Percentiles rank a stretch among this genome's conserved stretches.
These are phyloP conservation scores for Ziziphus jujuba DNA, from an alignment of 306 rosid species.

Conservation along the genomic window DNA sequence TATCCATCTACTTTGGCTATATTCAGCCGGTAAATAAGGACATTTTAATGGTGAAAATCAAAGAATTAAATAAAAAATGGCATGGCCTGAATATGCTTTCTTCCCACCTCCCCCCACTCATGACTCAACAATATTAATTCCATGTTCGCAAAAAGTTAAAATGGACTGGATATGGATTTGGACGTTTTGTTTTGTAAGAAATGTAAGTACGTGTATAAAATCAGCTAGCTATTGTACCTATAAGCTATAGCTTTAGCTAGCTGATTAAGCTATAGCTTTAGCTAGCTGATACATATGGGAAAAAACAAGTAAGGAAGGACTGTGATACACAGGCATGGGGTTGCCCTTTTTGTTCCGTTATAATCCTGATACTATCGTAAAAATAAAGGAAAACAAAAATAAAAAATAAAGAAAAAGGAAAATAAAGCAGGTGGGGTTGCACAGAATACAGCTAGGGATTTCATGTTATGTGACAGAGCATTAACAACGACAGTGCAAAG, in stretches of 20 bases:
- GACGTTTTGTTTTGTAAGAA: neutral
- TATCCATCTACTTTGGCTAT: neutral
- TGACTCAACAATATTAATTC: slow-evolving; percentile 38
- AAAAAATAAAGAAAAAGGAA: neutral
- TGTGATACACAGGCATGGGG: slow-evolving; percentile 1
- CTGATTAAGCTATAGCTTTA: too few relatives aligned
- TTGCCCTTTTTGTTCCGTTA: slow-evolving; percentile 20
- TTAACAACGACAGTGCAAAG: slow-evolving; percentile 48
- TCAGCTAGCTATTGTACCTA: too few relatives aligned
- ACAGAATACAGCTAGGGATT: slow-evolving; percentile 1
- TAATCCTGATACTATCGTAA: neutral
- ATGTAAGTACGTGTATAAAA: too few relatives aligned
- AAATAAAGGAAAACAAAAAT: neutral
- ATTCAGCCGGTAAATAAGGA: neutral
- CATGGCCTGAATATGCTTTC: neutral
- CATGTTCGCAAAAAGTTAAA: slow-evolving; percentile 24
- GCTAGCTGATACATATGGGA: too few relatives aligned
- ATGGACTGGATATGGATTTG: neutral
- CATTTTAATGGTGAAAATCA: neutral
- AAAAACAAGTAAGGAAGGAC: neutral
- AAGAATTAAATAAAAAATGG: neutral
- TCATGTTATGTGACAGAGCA: slow-evolving; percentile 32
- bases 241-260: too few relatives aligned
- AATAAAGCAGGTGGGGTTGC: slow-evolving; percentile 6
- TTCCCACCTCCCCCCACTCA: neutral